phyloP scores from a whole-genome alignment of 139 green algal species.

The Chlorella sorokiniana region DNA sequence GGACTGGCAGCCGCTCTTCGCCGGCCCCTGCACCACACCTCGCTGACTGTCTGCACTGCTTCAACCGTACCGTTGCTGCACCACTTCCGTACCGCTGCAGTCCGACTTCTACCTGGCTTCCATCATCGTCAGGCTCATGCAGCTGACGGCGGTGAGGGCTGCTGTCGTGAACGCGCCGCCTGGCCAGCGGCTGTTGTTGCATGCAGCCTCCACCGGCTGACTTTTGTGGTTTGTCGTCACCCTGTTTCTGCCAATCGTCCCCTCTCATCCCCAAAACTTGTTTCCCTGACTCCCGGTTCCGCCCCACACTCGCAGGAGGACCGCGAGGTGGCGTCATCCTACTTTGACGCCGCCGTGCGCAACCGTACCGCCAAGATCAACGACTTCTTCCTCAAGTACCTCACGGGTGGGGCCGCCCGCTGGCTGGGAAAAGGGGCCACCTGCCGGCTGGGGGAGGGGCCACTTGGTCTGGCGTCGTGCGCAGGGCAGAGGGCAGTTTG shows the following conservation, averaged over 20 bases:
- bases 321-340: conserved; percentile 12
- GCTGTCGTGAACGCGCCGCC: too few relatives aligned
- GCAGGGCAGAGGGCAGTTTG: background rate
- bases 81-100: conserved; percentile 18
- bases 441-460: background rate
- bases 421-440: too few relatives aligned
- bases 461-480: background rate
- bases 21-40: too few relatives aligned
- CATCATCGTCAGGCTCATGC: conserved; percentile 69
- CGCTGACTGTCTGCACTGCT: too few relatives aligned
- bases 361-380: conserved; percentile 86
- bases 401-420: conserved; percentile 63
- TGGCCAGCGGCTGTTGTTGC: background rate
- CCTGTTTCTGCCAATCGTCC: too few relatives aligned
- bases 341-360: conserved; percentile 57
- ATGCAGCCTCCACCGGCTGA: background rate
- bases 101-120: conserved; percentile 63
- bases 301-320: conserved; percentile 27
- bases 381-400: conserved; percentile 97
- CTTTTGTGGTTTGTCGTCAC: background rate
- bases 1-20: too few relatives aligned
- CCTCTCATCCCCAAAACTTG: too few relatives aligned
- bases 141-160: conserved; percentile 66
- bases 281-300: background rate
- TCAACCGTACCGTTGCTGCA: too few relatives aligned